These are phyloP conservation scores for Lachnellula cervina DNA, from an alignment of 2,329 filamentous ascomycete genomes.

Conservation along the genomic window DNA sequence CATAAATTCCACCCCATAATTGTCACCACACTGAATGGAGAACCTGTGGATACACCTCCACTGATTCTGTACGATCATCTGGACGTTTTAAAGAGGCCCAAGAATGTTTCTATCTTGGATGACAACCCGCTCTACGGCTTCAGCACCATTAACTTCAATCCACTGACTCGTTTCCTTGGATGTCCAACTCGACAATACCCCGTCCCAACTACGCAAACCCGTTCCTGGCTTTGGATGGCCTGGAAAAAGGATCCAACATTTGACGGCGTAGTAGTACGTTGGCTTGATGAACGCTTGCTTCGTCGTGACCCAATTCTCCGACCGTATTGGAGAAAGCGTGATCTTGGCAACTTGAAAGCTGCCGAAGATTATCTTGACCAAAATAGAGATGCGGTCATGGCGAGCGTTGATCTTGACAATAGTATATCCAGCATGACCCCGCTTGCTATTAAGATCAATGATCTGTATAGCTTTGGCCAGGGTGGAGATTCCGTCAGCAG, in stretches of 20 bases:
- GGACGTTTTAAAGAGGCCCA: conserved; percentile 38
- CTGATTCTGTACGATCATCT: conserved; percentile 45
- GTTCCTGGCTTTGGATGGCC: conserved; percentile 41
- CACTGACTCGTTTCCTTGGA: conserved; percentile 31
- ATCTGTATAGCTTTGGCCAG: conserved; percentile 33
- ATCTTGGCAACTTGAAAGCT: conserved; percentile 32
- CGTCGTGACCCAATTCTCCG: conserved; percentile 36
- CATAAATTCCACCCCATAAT: conserved; percentile 43
- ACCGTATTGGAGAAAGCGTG: conserved; percentile 37
- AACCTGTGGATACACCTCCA: conserved; percentile 44
- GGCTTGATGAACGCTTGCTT: conserved; percentile 42
- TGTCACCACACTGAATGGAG: conserved; percentile 43
- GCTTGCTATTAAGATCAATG: conserved; percentile 32
- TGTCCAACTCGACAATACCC: conserved; percentile 33
- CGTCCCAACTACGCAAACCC: conserved; percentile 38
- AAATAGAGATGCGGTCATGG: conserved; percentile 28
- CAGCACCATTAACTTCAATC: conserved; percentile 26
- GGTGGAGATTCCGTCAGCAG: conserved; percentile 32
- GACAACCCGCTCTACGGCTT: conserved; percentile 50
- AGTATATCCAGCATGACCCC: conserved; percentile 27
- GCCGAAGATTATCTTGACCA: conserved; percentile 39
- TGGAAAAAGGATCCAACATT: conserved; percentile 42
- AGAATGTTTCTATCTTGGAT: conserved; percentile 40
- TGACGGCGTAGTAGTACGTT: conserved; percentile 42
- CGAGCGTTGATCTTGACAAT: conserved; percentile 28